Base-by-base conservation (phyloP, 352 stramenopile genomes). In the Halophytophthora polymorphica region DNA sequence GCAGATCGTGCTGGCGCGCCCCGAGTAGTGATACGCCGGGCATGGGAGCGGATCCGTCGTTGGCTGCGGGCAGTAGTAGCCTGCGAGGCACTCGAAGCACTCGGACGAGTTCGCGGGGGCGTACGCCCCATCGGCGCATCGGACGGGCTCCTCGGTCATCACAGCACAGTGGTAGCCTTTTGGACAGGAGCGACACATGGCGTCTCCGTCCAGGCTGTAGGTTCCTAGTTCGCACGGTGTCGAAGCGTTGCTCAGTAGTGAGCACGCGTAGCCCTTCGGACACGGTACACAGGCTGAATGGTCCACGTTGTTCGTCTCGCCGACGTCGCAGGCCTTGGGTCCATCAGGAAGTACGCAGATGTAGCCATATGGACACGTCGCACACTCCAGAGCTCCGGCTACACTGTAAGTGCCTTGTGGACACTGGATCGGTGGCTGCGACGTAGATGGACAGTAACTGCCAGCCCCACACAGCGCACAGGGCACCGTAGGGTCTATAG, bases 361-460 rank as follows among this genome's bases (percentile, higher is more conserved):
- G 23, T 81, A 72, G 12, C 79, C 76, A 47, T 71, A 69, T 13
- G 70, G 68, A 51, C 79, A 90, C 1, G 47, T 3, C 25, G 58
- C 58, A 18, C 80, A 90, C 19, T 36, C 49, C 3, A 60, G 50
- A n/a, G 77, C 68, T 17, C 67, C 72, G 18, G 43, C 45, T 19
- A 62, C 53, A 38, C 71, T 80, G 45, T 71, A 80, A 1, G 64
- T 72, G 14, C 73, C 66, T 53, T 69, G 57, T 2, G 39, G 21
- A 47, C 72, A 83, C 23, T 51, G 42, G 13, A 37, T 44, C n/a
- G 72, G 72, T 13, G 54, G 50, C 28, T 46, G 36, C 0, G 57
- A 62, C 18, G 52, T 50, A 13, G 61, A 72, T n/a, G 69, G 37
- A 33, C 69, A 80, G 25, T 61, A 75, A 38, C 50, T 76, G 6